Evolutionary conservation across 108 stramenopile genomes (phyloP), one percentile per base, ranked within the genome.

Genomic region (Bacterosira constricta): DNA sequence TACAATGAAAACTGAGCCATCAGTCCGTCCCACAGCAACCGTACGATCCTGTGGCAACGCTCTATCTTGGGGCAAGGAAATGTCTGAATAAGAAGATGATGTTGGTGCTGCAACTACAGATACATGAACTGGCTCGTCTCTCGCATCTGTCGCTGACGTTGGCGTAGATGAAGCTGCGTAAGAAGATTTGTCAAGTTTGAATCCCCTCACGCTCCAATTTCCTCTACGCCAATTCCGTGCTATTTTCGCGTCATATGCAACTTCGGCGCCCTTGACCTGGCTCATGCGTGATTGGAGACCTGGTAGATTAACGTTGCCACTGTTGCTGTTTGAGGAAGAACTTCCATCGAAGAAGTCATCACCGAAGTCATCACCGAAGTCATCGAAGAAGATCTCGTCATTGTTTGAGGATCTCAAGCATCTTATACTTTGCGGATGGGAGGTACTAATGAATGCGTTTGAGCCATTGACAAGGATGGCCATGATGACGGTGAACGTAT

Each of bases 1-100:
- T 9, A 90, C 59, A 37, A 87, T 67, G 39, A 77, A 79, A 27
- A 87, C 63, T 0, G 82, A 82, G 5, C 89, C 89, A 70, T 90
- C 86, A 7, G 86, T 79, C 29, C 83, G 73, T 8, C 81, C 89
- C 0, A 90, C 89, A 17, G 68, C 80, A 27, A 86, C 70, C 18
- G 34, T 57, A 29, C 52, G 49, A 31, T 67, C 36, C 27, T 63
- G 47, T 1, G 69, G 63, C 26, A 71, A 44, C 6, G 65, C 37
- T 7, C 61, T 66, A 50, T 78, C 81, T 29, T 46, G 69, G 6
- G 64, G 55, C 21, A 79, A 12, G 2, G 58, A 66, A 11, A 61
- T 51, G 25, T 66, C 77, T 0, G 6, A 21, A 18, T 34, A 63
- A 36, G 50, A 45, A 0, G 36, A 26, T 17, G 70, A 78, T 34